Evolutionary conservation across 306 rosid species (phyloP).

Genomic region (Vigna nakashimae): DNA sequence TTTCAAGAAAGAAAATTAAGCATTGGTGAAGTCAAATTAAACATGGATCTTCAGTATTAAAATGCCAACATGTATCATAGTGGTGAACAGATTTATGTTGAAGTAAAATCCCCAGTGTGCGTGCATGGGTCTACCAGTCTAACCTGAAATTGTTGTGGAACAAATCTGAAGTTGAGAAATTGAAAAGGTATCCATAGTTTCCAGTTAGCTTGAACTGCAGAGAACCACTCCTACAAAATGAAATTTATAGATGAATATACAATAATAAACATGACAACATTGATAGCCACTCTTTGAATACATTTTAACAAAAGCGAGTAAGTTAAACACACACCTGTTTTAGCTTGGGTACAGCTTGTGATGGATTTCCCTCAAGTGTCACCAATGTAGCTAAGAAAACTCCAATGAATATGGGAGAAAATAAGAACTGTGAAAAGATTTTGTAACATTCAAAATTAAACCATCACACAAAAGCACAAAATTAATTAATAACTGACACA

Average conservation of each 20-base stretch:
- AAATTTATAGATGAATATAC: conserved; percentile 39
- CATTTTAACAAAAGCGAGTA: conserved; percentile 22
- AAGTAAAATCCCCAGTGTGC: conserved; percentile 35
- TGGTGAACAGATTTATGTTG: conserved; percentile 12
- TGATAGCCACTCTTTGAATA: conserved; percentile 12
- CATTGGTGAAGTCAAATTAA: neutral
- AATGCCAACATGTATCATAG: conserved; percentile 16
- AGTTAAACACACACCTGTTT: conserved; percentile 71
- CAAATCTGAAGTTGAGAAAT: conserved; percentile 92
- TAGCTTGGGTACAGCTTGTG: conserved; percentile 82
- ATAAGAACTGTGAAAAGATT: conserved; percentile 71
- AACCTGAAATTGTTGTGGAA: conserved; percentile 98
- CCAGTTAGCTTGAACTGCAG: conserved; percentile 91
- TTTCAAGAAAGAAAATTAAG: conserved; percentile 3
- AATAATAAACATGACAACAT: neutral
- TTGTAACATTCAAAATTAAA: conserved; percentile 37
- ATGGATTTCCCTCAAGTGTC: conserved; percentile 81
- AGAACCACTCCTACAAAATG: conserved; percentile 86
- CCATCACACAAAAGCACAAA: conserved; percentile 1
- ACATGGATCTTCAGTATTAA: neutral
- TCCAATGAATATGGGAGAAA: conserved; percentile 83
- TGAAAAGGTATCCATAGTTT: conserved; percentile 98
- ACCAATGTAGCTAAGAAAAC: conserved; percentile 78
- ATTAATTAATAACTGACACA: conserved; percentile 23
- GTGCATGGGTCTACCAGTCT: conserved; percentile 37